Base-by-base conservation (phyloP, 768 basidiomycete species). In the Tulasnella sp. region DNA sequence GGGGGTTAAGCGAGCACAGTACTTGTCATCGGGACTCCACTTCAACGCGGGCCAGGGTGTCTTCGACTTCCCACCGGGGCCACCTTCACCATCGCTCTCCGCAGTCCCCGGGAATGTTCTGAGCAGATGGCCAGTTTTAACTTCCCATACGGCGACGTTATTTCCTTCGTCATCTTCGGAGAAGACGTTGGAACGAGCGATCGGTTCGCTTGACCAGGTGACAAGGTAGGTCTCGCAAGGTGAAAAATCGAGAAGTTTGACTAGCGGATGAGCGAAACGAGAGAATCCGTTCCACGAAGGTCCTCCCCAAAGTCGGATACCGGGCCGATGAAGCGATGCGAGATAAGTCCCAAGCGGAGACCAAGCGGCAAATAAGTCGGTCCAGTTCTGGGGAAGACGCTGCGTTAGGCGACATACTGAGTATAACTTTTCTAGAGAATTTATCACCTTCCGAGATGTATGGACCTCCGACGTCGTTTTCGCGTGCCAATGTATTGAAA, bases 11-110 rank as follows among this genome's bases (percentile, higher is more conserved):
- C 96, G 90, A 34, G 91, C 97, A 79, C 96, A 93, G 83, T 89
- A 99, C 83, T 94, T 92, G 84, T 99, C 97, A 83, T 99, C 97
- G 0, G 94, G 89, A 77, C 94, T 96, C 96, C 97, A 99, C 86
- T 97, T 98, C 79, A 99, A 85, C 29, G 91, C 90, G 2, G 97
- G 97, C 96, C 97, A 99, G 38, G 80, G 90, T 89, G 94, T 91
- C 81, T 93, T 94, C 84, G 92, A 93, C 29, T 64, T 64, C 29
- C 22, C 15, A 58, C n/a, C 25, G 76, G 83, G 82, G 0, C 86
- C 84, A 40, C 85, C 81, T 31, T 87, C 85, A 36, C 91, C 92
- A 49, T 81, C 81, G 49, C 80, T 80, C 71, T 83, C 82, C 67
- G 83, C 84, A 69, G 89, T 87, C 12, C 91, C 88, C 45, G 89